phyloP scores from a whole-genome alignment of 1,284 basidiomycete genomes.

The Athelia psychrophila region DNA sequence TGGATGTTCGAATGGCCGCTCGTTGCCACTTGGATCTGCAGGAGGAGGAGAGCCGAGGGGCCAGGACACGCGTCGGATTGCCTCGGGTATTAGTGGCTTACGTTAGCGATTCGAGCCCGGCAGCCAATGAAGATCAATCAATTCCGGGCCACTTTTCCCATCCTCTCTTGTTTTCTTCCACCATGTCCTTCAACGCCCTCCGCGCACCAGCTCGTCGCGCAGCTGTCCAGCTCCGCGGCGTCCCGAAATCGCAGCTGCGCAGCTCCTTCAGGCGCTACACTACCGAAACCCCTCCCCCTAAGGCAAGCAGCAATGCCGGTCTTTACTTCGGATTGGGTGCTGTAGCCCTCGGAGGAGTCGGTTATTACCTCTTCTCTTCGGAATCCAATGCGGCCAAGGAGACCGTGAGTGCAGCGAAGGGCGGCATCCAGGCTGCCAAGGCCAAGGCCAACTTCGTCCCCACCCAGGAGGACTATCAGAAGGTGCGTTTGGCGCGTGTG shows the following conservation, averaged over 20 bases:
- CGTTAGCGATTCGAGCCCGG: too few species aligned
- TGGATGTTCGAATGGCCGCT: too few species aligned
- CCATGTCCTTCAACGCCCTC: constrained; percentile 50
- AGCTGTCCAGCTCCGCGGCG: constrained; percentile 29
- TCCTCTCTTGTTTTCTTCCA: constrained; percentile 3
- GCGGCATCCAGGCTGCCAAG: constrained; percentile 59
- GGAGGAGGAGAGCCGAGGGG: too few species aligned
- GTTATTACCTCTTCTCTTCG: constrained; percentile 52
- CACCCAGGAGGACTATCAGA: constrained; percentile 81
- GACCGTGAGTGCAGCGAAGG: constrained; percentile 52
- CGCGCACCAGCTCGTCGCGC: constrained; percentile 45
- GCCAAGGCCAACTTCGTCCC: constrained; percentile 63
- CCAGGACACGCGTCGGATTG: too few species aligned
- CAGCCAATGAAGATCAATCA: too few species aligned
- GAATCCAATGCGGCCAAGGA: constrained; percentile 50
- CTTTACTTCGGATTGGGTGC: constrained; percentile 58
- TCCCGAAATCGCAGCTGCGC: constrained; percentile 24
- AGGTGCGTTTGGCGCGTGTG: constrained; percentile 44
- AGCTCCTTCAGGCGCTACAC: constrained; percentile 54
- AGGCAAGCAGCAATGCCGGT: constrained; percentile 46
- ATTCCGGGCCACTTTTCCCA: background rate
- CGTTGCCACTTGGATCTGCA: too few species aligned
- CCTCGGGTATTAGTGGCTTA: too few species aligned
- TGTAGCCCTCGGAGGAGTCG: constrained; percentile 44
- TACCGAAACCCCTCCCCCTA: constrained; percentile 44